Evolutionary conservation across 129 eudicot species (phyloP).

Genomic region (Flaveria bidentis): DNA sequence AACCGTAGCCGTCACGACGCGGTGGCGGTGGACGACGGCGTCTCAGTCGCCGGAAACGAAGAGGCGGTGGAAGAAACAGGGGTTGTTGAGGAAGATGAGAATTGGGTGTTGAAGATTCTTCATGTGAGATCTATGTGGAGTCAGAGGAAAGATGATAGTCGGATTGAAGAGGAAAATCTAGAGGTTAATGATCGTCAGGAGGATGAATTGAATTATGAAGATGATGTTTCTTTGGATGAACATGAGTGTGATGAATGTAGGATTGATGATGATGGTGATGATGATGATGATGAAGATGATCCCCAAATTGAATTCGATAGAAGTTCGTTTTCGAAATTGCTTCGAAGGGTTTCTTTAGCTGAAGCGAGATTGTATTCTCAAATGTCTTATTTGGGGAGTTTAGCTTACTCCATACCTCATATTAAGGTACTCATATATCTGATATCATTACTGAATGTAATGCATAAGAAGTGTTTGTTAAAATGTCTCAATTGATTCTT

Average conservation of each 20-base stretch:
- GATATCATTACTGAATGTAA: neutral
- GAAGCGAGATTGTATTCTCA: constrained; percentile 88
- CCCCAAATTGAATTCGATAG: constrained; percentile 53
- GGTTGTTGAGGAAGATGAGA: constrained; percentile 36
- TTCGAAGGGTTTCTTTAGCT: constrained; percentile 65
- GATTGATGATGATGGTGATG: constrained; percentile 40
- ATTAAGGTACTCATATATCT: constrained; percentile 56
- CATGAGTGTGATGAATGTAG: constrained; percentile 46
- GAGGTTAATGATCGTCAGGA: constrained; percentile 17
- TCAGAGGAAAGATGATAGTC: constrained; percentile 24
- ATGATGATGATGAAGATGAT: constrained; percentile 38
- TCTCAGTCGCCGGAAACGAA: constrained; percentile 46
- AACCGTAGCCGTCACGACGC: constrained; percentile 50
- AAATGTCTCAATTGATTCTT: neutral
- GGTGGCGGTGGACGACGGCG: constrained; percentile 64
- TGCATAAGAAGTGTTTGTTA: constrained; percentile 10
- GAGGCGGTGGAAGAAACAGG: constrained; percentile 27
- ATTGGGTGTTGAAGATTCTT: constrained; percentile 81
- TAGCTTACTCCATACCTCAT: constrained; percentile 80
- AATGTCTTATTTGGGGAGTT: constrained; percentile 76
- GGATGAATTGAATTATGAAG: constrained; percentile 20
- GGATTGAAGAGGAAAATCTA: constrained; percentile 21
- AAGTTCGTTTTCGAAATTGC: constrained; percentile 71
- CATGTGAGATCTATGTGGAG: constrained; percentile 70
- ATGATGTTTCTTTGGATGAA: constrained; percentile 25